Evolutionary conservation across 2,329 filamentous ascomycete genomes (phyloP), one percentile per base, ranked within the genome.

Genomic region (Parastagonospora nodorum): DNA sequence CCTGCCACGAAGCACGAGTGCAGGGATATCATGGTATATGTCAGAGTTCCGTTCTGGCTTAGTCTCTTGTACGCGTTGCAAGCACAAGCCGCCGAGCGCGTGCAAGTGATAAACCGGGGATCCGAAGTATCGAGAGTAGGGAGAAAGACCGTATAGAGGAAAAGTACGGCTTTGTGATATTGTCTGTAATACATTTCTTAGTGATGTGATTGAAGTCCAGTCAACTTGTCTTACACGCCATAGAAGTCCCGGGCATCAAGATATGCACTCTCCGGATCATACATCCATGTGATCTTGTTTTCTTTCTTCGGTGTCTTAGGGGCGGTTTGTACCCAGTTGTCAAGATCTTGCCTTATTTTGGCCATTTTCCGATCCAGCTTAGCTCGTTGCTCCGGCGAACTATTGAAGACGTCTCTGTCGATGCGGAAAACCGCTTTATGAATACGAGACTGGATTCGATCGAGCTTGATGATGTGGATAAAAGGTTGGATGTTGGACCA

Each of bases 1-100:
- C 64, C 64, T 16, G 64, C 62, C 1, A 67, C 61, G 14, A 67
- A 67, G 29, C 64, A 67, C 1, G 64, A 67, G 36, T 67, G 64
- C 8, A 67, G 42, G 0, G 57, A 63, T 16, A 67, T 67, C 46
- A 66, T 67, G 12, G 64, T 67, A 48, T 64, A 66, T 0, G 64
- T 64, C 4, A 67, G 44, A 6, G 61, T 64, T 9, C 61, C 59
- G 24, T 66, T 60, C 16, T 67, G 62, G 32, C 61, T 61, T 3
- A 67, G 39, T 4, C 61, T 48, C 37, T 66, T 66, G 45, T 67
- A 66, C 0, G 63, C 59, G 2, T 60, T 54, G 42, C 64, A 67
- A 7, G 63, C 62, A 31, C 55, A 53, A 4, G 64, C 62, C 11
- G 64, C 60, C 5, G 64, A 67, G 19, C 59, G 55, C 1, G 64